Evolutionary conservation across 768 basidiomycete species (phyloP), one percentile per base, ranked within the genome.

Genomic region (Tylopilus subfusipes): DNA sequence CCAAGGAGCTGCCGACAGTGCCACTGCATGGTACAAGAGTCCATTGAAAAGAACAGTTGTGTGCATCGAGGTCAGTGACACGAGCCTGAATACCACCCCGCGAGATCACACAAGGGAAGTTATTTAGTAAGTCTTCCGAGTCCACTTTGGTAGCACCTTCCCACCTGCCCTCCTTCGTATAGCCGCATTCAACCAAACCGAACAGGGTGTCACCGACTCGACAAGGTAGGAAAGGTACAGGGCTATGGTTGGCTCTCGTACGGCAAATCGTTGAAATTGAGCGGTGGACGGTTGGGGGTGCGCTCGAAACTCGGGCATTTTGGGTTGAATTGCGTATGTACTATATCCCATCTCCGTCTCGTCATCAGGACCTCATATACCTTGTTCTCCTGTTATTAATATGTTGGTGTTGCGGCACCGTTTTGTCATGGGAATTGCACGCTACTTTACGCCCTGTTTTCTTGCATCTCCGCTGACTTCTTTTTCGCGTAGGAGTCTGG

Each of bases 31-130:
- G n/a, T 48, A 3, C 48, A 60, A 60, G 25, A 25, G 5, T 36
- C 58, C 76, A 3, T 56, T 79, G 52, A 86, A 89, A 57, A 73
- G 74, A 66, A 87, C 90, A 54, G 85, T 90, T 48, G 88, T 94
- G n/a, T 78, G 92, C 53, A 87, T 93, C 27, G 91, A 93, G 66
- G 82, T 94, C 4, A 79, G 80, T 5, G 91, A 93, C 71, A 92
- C 90, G 0, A 86, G 82, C 5, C 40, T 86, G 86, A 4, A 81
- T 88, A 52, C 73, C 75, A 45, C 77, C 78, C 38, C 76, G 76
- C 62, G 91, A 93, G 67, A 84, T 93, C 72, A 75, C 77, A 1
- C 81, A 87, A 59, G 78, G 79, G 50, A 88, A 87, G 62, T 71
- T 88, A 18, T 89, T 89, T 63, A 84, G 86, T 86, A 62, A 66